Evolutionary conservation across 2,329 filamentous ascomycete genomes (phyloP), one percentile per base, ranked within the genome.

Genomic region (Huntiella abstrusa): DNA sequence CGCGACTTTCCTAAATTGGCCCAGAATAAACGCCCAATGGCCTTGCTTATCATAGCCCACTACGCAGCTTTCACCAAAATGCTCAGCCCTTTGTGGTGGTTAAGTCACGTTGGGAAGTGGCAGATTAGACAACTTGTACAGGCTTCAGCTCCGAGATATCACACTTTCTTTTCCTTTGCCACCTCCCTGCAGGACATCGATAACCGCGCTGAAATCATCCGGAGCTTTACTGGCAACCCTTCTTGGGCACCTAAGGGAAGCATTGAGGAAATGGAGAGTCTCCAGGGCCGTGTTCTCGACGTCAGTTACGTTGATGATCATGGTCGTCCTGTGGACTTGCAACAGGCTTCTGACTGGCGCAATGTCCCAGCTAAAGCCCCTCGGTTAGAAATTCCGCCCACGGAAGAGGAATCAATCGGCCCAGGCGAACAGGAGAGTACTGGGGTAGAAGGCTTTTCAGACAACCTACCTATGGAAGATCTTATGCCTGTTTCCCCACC

Each of bases 51-150:
- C 34, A 44, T 75, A 8, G 69, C 68, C 1, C 60, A 75, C 52
- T 72, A 71, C 49, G 59, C 70, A 4, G 60, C 62, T 40, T 74
- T 75, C 46, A 54, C 65, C 43, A 73, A 70, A 54, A 45, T 70
- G 2, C 56, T 59, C 8, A 45, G 51, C 3, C 50, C 51, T 1
- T 52, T 67, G 3, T 75, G 71, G 71, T 75, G 71, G 71, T 57
- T 70, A 46, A 47, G 52, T 2, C 65, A 62, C 16, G 62, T 75
- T 15, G 61, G 62, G 2, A 57, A 68, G 35, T 62, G 62, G 12
- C 64, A 70, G 49, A 61, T 73, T 7, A 53, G 52, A 4, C 63
- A 68, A 47, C 66, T 74, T 11, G 5, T 15, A 10, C 17, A 45
- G 5, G 36, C 7, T 3, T 5, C 39, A 10, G 34, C 35, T 8